These are phyloP conservation scores for Fusarium sp. DNA, from an alignment of 2,329 filamentous ascomycete genomes.

Conservation along the genomic window DNA sequence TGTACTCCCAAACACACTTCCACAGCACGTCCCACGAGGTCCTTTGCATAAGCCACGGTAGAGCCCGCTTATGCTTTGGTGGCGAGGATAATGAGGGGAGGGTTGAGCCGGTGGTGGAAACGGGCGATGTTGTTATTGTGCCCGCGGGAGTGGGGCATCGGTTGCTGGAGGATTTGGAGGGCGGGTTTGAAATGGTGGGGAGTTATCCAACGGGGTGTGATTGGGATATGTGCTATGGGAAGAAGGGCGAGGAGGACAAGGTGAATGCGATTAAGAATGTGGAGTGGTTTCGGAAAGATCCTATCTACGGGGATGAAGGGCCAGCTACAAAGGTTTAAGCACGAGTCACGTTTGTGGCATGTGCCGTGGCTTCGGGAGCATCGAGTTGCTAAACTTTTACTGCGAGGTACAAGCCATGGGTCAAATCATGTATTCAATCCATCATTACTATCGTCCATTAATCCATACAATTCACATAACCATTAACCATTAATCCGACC, in stretches of 20 bases:
- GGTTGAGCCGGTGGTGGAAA: slow-evolving; percentile 66
- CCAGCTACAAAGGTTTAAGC: slow-evolving; percentile 3
- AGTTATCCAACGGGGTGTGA: slow-evolving; percentile 68
- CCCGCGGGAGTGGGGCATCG: slow-evolving; percentile 75
- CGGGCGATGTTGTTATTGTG: slow-evolving; percentile 73
- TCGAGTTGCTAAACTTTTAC: neutral
- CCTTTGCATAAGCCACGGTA: slow-evolving; percentile 68
- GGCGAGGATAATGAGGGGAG: slow-evolving; percentile 69
- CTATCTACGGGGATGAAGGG: slow-evolving; percentile 31
- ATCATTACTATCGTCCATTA: slow-evolving; percentile 15
- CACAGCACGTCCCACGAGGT: slow-evolving; percentile 76
- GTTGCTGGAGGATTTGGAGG: slow-evolving; percentile 65
- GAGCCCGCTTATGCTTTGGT: slow-evolving; percentile 73
- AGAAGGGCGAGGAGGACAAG: slow-evolving; percentile 54
- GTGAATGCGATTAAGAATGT: slow-evolving; percentile 17
- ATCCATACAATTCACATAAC: neutral
- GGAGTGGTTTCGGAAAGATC: slow-evolving; percentile 34
- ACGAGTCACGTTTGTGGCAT: neutral
- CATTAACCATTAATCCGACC: neutral
- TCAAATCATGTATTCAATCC: slow-evolving; percentile 1
- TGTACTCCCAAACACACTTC: slow-evolving; percentile 75
- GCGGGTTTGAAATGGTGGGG: slow-evolving; percentile 74
- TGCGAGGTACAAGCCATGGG: neutral
- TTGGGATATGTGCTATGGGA: slow-evolving; percentile 81
- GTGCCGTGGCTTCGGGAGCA: neutral